Evolutionary conservation across 208 protist genomes (phyloP), one percentile per base, ranked within the genome.

Genomic region (Leishmania braziliensis): DNA sequence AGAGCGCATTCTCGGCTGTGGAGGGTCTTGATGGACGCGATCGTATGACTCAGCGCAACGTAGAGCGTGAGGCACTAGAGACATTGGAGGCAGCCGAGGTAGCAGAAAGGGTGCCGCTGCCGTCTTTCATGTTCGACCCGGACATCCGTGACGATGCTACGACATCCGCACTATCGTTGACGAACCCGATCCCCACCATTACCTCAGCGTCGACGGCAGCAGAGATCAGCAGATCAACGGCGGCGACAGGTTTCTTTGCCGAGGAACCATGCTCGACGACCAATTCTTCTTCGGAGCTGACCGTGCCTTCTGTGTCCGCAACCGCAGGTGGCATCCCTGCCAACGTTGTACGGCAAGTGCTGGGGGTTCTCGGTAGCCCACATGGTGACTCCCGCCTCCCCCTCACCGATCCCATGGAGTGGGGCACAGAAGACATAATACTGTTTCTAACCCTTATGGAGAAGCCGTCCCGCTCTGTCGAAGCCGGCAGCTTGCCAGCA

Each of bases 381-480:
- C 93, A 97, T 79, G 91, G 91, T 10, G 76, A 90, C 58, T 16
- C 62, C 2, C 36, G 56, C 0, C 65, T 97, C 16, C 90, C 94
- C 1, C 82, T 86, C 43, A 75, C 53, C 23, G 94, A 97, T 62
- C 94, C 94, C 16, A 74, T 93, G 18, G 56, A 91, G 20, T 97
- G 94, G 93, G 77, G 20, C 53, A 95, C 92, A 8, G 90, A 93
- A 23, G 86, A 87, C 18, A 81, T 97, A 53, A 74, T 97, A 50
- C 16, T 75, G 8, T 96, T 89, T 81, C 56, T 96, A 5, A 72
- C 68, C 12, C 58, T 76, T 5, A 90, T 95, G 80, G 90, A 91
- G 84, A 83, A 84, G 62, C 23, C 23, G 9, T 9, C 62, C 5
- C 14, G 20, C 56, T 23, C 4, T 63, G 62, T 10, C 5, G 54